These are phyloP conservation scores for Hypoxylon intermedium DNA, from an alignment of 495 filamentous ascomycete species.

Conservation along the genomic window DNA sequence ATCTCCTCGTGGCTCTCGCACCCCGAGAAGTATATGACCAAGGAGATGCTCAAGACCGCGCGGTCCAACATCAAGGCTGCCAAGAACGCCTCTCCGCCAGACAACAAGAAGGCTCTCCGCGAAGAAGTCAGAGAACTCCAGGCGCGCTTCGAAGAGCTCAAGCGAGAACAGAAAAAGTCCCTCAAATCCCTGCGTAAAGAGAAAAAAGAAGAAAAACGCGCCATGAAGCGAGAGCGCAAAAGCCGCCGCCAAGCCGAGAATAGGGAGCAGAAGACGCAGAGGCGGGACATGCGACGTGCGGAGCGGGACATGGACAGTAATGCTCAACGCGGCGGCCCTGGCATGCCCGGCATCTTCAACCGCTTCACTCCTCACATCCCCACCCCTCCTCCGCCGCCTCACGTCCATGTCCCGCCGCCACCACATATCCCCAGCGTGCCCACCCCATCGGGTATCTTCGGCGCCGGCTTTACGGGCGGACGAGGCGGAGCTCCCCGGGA, in stretches of 20 bases:
- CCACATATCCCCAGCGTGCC: not conserved
- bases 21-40: constrained; percentile 55
- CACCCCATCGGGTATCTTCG: not conserved
- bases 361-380: not conserved
- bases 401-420: not conserved
- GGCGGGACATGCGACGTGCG: constrained; percentile 38
- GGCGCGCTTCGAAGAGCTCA: constrained; percentile 50
- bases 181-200: constrained; percentile 14
- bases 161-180: constrained; percentile 47
- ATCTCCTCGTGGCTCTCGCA: constrained; percentile 51
- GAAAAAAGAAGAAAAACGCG: constrained; percentile 33
- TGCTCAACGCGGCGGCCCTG: constrained; percentile 15
- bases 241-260: constrained; percentile 42
- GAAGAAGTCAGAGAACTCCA: constrained; percentile 50
- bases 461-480: constrained; percentile 5
- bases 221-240: constrained; percentile 36
- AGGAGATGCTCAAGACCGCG: constrained; percentile 44
- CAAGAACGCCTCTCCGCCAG: constrained; percentile 31
- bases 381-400: not conserved
- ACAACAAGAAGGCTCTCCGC: constrained; percentile 43
- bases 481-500: not conserved
- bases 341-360: not conserved
- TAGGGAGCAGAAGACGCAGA: constrained; percentile 36
- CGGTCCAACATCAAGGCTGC: constrained; percentile 51
- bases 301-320: constrained; percentile 32